Evolutionary conservation across 1,284 basidiomycete genomes (phyloP), one percentile per base, ranked within the genome.

Genomic region (Singerocomus inundabilis): DNA sequence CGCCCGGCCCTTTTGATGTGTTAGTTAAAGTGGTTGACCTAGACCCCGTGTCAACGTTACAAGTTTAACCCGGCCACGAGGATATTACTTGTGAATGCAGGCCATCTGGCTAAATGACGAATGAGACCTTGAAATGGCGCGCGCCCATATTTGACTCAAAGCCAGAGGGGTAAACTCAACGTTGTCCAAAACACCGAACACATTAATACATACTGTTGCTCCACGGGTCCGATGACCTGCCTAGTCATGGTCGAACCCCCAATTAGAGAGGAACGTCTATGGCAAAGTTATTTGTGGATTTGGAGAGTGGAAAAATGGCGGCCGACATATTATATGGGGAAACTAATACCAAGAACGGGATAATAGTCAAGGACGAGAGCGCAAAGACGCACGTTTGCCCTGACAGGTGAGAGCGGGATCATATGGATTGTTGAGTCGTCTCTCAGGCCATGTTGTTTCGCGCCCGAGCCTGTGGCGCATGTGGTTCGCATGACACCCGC

Each of bases 351-450:
- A 32, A 21, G 3, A 36, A 8, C 18, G 8, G 21, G 35, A 24
- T 41, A 21, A 30, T 24, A 7, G 31, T 32, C 5, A 12, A 42
- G 21, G 21, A 16, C 21, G n/a, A 34, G 31, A 25, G 2, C 25
- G 13, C 28, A 18, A 33, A 31, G 24, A 26, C 31, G n/a, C 50
- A 59, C 48, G 52, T 50, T 55, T n/a, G n/a, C 21, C 11, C 28
- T 16, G 39, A 31, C 10, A 8, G 25, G 32, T 32, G 35, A 26
- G 32, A 32, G 26, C n/a, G 50, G 16, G 49, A 32, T 31, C 29
- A 31, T 28, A 7, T 38, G 37, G 47, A 40, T n/a, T 35, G 10
- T 8, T 42, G 8, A 10, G 31, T 25, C 24, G 11, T 29, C 39
- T n/a, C 39, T 16, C 24, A n/a, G 29, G 36, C 24, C 21, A 29